Conservation (phyloP, 1,139 yeast genomes). For the Zygoascus meyerae region DNA sequence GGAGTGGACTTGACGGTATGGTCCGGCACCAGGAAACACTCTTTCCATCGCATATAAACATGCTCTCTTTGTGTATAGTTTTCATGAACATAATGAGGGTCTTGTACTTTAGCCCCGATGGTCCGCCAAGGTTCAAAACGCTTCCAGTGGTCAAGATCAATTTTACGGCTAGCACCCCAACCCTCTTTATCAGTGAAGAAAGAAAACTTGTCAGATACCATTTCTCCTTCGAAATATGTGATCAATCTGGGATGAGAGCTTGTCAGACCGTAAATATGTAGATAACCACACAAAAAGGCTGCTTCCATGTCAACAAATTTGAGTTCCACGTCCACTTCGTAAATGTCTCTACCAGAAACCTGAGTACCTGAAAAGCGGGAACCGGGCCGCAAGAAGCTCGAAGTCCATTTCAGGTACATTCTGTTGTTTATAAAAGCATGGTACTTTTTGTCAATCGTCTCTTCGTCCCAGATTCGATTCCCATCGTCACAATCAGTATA, state of each 20-base stretch:
- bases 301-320: constrained; percentile 60
- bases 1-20: constrained; percentile 48
- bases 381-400: constrained; percentile 49
- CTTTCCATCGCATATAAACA: constrained; percentile 94
- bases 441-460: constrained; percentile 4
- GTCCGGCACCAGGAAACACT: constrained; percentile 78
- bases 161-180: constrained; percentile 61
- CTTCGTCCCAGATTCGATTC: not conserved
- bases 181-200: constrained; percentile 43
- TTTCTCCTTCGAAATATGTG: constrained; percentile 84
- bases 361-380: constrained; percentile 64
- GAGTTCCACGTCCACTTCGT: constrained; percentile 66
- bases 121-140: constrained; percentile 58
- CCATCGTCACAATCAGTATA: not conserved
- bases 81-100: constrained; percentile 29
- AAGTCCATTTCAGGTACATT: not conserved
- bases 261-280: constrained; percentile 76
- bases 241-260: constrained; percentile 70
- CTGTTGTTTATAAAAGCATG: constrained; percentile 4
- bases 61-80: constrained; percentile 40
- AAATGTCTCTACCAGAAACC: constrained; percentile 61
- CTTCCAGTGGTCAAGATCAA: constrained; percentile 84
- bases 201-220: constrained; percentile 56
- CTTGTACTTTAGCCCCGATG: constrained; percentile 30
- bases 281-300: constrained; percentile 66